Evolutionary conservation across 202 grass and related monocot species (phyloP).

Genomic region (Elaeis oleifera): DNA sequence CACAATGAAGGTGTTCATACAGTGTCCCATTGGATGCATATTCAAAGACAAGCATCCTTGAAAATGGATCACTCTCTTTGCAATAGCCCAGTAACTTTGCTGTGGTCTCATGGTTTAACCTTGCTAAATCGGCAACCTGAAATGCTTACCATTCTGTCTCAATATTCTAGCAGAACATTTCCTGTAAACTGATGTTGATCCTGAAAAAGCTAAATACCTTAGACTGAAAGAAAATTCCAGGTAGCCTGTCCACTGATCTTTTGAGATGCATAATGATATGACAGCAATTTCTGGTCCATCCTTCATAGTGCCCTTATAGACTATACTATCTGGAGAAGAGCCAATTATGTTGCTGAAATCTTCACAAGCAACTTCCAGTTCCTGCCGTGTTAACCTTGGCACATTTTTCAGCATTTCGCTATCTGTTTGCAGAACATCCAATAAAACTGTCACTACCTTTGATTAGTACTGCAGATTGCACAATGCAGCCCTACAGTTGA

Average conservation of each 20-base stretch:
- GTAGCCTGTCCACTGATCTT: slow-evolving; percentile 75
- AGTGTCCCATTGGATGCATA: slow-evolving; percentile 93
- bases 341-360: slow-evolving; percentile 99
- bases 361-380: slow-evolving; percentile 93
- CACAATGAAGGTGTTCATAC: slow-evolving; percentile 89
- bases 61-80: slow-evolving; percentile 79
- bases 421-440: slow-evolving; percentile 36
- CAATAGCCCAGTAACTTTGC: slow-evolving; percentile 89
- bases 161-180: too few species aligned
- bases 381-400: slow-evolving; percentile 55
- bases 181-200: too few species aligned
- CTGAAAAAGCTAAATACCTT: slow-evolving; percentile 37
- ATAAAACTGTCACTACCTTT: slow-evolving; percentile 6
- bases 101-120: slow-evolving; percentile 76
- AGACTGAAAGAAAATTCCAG: slow-evolving; percentile 83
- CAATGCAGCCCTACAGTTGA: not conserved
- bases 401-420: slow-evolving; percentile 76
- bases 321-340: slow-evolving; percentile 54
- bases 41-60: slow-evolving; percentile 93
- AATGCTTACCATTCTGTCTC: slow-evolving; percentile 8
- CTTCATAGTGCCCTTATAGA: slow-evolving; percentile 96
- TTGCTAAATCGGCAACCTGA: slow-evolving; percentile 57
- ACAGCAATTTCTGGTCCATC: slow-evolving; percentile 81
- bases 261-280: slow-evolving; percentile 63
- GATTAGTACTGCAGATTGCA: not conserved